Percentiles rank a stretch among this genome's conserved stretches.
phyloP scores from a whole-genome alignment of 179 eudicot genomes.

The Pouteria campechiana region DNA sequence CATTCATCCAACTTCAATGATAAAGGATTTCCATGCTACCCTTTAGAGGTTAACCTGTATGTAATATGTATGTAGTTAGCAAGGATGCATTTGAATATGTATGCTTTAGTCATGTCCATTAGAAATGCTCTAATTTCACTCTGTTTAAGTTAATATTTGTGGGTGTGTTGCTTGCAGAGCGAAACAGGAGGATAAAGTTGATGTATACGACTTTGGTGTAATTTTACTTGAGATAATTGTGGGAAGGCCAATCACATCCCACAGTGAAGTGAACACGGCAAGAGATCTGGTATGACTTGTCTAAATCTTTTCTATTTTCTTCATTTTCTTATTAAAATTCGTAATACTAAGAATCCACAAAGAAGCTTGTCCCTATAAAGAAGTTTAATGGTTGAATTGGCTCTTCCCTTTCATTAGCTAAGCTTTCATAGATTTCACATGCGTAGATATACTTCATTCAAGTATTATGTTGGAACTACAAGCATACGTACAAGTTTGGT shows the following conservation, averaged over 20 bases:
- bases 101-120: neutral
- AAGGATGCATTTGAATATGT: no score
- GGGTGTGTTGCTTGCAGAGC: slow-evolving; percentile 28
- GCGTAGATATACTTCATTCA: neutral
- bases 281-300: slow-evolving; percentile 41
- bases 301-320: neutral
- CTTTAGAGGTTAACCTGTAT: no score
- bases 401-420: no score
- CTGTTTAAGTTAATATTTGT: no score
- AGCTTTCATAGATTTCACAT: no score
- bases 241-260: slow-evolving; percentile 42
- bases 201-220: slow-evolving; percentile 76
- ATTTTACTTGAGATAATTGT: slow-evolving; percentile 58
- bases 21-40: no score
- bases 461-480: neutral
- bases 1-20: no score
- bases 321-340: no score
- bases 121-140: neutral
- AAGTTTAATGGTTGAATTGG: no score
- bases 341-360: no score
- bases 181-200: slow-evolving; percentile 50
- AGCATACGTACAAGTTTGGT: neutral
- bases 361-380: no score
- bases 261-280: slow-evolving; percentile 30
- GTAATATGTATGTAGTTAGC: no score